Evolutionary conservation across 2,329 filamentous ascomycete species (phyloP).

Genomic region (Xylaria polymorpha): DNA sequence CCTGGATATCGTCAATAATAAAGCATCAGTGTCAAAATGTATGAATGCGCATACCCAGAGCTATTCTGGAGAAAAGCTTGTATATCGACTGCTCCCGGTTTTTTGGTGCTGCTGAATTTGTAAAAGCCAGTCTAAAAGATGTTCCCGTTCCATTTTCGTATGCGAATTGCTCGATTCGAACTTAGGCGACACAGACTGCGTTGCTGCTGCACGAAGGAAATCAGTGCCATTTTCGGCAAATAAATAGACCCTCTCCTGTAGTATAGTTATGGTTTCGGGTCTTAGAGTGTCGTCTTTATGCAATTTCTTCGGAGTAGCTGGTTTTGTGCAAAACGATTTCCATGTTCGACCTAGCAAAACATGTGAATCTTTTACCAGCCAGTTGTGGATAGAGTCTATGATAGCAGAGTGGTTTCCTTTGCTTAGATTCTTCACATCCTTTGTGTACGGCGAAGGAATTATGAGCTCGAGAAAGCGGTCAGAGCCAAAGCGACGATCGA

Average conservation of each 20-base stretch:
- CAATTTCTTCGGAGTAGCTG: slow-evolving; percentile 53
- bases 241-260: slow-evolving; percentile 61
- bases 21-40: not conserved
- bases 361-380: slow-evolving; percentile 56
- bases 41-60: slow-evolving; percentile 57
- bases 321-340: slow-evolving; percentile 60
- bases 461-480: slow-evolving; percentile 69
- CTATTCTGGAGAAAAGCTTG: slow-evolving; percentile 69
- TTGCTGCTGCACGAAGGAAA: slow-evolving; percentile 51
- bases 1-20: slow-evolving; percentile 52
- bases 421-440: slow-evolving; percentile 50
- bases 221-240: slow-evolving; percentile 65
- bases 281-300: slow-evolving; percentile 50
- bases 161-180: slow-evolving; percentile 42
- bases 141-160: slow-evolving; percentile 50
- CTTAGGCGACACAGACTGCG: slow-evolving; percentile 46
- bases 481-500: slow-evolving; percentile 66
- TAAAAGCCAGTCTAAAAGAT: slow-evolving; percentile 66
- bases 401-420: slow-evolving; percentile 40
- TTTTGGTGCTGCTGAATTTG: slow-evolving; percentile 56
- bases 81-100: slow-evolving; percentile 61
- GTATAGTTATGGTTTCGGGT: slow-evolving; percentile 48
- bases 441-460: slow-evolving; percentile 56
- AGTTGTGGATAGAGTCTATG: slow-evolving; percentile 49
- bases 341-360: slow-evolving; percentile 60